Evolutionary conservation across 257 asterid species (phyloP).

Genomic region (Plantago ovata): DNA sequence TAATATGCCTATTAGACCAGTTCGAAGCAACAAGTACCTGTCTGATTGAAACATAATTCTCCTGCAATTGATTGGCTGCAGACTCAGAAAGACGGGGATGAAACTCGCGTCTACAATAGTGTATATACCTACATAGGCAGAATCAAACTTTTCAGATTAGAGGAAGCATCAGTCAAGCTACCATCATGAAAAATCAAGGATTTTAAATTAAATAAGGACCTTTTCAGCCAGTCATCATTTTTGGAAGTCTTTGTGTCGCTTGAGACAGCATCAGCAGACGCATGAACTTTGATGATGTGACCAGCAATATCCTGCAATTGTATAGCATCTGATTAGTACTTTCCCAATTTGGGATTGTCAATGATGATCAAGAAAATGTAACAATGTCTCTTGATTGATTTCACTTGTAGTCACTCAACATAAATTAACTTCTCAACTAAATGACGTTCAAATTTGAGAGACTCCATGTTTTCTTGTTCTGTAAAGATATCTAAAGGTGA

Average conservation of each 20-base stretch:
- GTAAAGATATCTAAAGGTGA: neutral
- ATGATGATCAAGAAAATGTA: neutral
- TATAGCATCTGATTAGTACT: slow-evolving; percentile 21
- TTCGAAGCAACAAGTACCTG: slow-evolving; percentile 50
- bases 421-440: neutral
- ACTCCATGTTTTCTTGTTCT: neutral
- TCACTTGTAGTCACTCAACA: neutral
- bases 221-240: slow-evolving; percentile 93
- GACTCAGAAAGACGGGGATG: slow-evolving; percentile 94
- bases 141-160: slow-evolving; percentile 24
- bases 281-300: slow-evolving; percentile 87
- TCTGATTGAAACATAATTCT: slow-evolving; percentile 82
- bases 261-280: slow-evolving; percentile 76
- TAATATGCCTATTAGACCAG: slow-evolving; percentile 1
- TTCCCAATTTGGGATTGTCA: slow-evolving; percentile 18
- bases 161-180: neutral
- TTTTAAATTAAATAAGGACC: slow-evolving; percentile 35
- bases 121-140: slow-evolving; percentile 64
- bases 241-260: slow-evolving; percentile 56
- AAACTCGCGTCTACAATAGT: slow-evolving; percentile 77
- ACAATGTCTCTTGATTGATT: neutral
- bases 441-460: neutral
- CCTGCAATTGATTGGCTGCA: slow-evolving; percentile 87
- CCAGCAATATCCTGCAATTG: slow-evolving; percentile 75
- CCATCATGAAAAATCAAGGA: slow-evolving; percentile 8